phyloP scores from a whole-genome alignment of 176 grass and related monocot species.

The Alopecurus myosuroides region DNA sequence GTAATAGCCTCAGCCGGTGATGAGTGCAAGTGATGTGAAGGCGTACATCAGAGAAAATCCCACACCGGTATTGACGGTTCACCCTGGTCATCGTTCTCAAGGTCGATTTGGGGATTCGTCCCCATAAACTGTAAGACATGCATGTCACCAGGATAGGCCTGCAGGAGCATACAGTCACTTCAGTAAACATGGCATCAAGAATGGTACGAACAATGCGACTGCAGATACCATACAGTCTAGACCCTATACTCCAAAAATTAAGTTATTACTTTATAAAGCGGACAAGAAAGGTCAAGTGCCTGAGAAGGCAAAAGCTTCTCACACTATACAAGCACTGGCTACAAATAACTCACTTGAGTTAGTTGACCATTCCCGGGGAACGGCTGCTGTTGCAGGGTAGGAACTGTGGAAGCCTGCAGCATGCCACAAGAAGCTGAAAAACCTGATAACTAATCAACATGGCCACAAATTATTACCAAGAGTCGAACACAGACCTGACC shows the following conservation, averaged over 20 bases:
- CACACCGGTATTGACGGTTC: slow-evolving; percentile 76
- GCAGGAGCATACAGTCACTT: neutral
- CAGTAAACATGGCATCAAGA: neutral
- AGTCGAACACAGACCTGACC: slow-evolving; percentile 43
- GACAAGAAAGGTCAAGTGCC: neutral
- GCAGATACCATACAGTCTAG: neutral
- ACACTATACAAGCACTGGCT: neutral
- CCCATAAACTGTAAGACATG: slow-evolving; percentile 62
- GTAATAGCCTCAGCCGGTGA: neutral
- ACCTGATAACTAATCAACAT: slow-evolving; percentile 13
- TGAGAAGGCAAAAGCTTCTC: neutral
- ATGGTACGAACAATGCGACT: neutral
- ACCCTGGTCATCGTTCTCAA: slow-evolving; percentile 55
- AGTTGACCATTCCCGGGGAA: slow-evolving; percentile 54
- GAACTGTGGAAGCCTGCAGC: slow-evolving; percentile 45
- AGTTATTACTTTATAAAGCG: neutral
- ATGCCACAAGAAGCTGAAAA: slow-evolving; percentile 18
- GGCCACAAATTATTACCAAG: slow-evolving; percentile 3
- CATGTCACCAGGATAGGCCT: slow-evolving; percentile 69
- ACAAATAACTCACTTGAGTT: slow-evolving; percentile 50
- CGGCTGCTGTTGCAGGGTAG: slow-evolving; percentile 52
- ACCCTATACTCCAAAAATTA: neutral
- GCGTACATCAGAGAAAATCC: slow-evolving; percentile 68
- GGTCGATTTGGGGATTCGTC: slow-evolving; percentile 42
- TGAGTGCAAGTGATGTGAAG: neutral